Evolutionary conservation across 2,329 filamentous ascomycete genomes (phyloP), one percentile per base, ranked within the genome.

Genomic region (Penicillium sp.): DNA sequence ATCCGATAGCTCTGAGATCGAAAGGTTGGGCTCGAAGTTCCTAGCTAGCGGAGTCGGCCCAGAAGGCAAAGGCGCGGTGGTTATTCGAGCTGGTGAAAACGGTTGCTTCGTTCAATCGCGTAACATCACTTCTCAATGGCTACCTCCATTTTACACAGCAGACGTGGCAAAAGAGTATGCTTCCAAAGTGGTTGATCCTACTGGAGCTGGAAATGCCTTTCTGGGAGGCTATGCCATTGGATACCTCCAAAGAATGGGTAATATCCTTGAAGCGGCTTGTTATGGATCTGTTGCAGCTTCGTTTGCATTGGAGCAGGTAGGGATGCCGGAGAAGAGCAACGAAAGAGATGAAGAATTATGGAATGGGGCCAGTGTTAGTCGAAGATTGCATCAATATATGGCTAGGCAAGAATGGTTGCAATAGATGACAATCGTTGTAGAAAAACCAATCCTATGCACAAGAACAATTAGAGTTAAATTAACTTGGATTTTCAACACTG

Each of bases 141-240:
- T 75, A 7, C 69, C 69, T 4, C 64, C 73, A 1, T 74, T 63
- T 50, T 65, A 70, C 50, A 19, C 4, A 9, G 25, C 25, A 2
- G 45, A 7, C 0, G 8, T n/a, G 6, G 41, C 54, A 15, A 21
- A 41, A 5, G 36, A 47, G 3, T 34, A 46, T 6, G n/a, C 55
- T 19, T 16, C 31, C 5, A 65, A 59, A 15, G 62, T 75, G 0
- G 61, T 75, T 21, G 73, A 76, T 53, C 62, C 72, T 1, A 76
- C 74, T 27, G 72, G 73, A 1, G 73, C 70, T 0, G 72, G 74
- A 3, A 76, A 76, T 53, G 66, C 72, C 0, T 75, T 76, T 43
- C 59, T 76, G 4, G 72, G 73, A 8, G 72, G 68, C 1, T 70
- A 70, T 50, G 60, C 66, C 4, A 54, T 71, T 15, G 67, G 69